Base-by-base conservation (phyloP, 176 grass and related monocot species). In the Eragrostis nindensis region DNA sequence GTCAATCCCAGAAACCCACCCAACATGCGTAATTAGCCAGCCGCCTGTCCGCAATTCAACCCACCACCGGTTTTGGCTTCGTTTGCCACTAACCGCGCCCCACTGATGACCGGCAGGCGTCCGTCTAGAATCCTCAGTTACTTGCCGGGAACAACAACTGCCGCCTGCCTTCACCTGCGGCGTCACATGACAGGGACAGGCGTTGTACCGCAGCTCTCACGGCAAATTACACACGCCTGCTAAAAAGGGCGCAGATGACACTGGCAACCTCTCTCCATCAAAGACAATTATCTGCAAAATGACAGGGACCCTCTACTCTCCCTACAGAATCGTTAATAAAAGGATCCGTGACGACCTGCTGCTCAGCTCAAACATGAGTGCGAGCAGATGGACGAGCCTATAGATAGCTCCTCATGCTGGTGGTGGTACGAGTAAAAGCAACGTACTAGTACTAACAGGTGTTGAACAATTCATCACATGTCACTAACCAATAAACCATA, bases 271-370 rank as follows among this genome's bases (percentile, higher is more conserved):
- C 19, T 6, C 18, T 0, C 79, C 12, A 29, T 46, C 66, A 54
- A 36, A 65, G 46, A 26, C 80, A 82, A 65, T 48, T 21, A 74
- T 54, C 71, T 78, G 26, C 82, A 19, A 7, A 6, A 64, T 75
- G 76, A 80, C 39, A 55, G 22, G 61, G 87, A 5, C 82, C 76
- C 22, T 47, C 32, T n/a, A n/a, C n/a, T n/a, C n/a, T n/a, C n/a
- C 66, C 45, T 17, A 5, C 26, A 75, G 26, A 62, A 39, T 13
- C 30, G 8, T 26, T 30, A 36, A 36, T 36, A 4, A n/a, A 40
- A 57, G 59, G 68, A 66, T 65, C 26, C 5, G 21, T 12, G 6
- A 25, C 10, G n/a, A n/a, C n/a, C n/a, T n/a, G n/a, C n/a, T n/a
- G n/a, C n/a, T n/a, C n/a, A n/a, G n/a, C n/a, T n/a, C n/a, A n/a